Conservation (phyloP, 2,329 filamentous ascomycete genomes). For the Fusarium heterosporum region DNA sequence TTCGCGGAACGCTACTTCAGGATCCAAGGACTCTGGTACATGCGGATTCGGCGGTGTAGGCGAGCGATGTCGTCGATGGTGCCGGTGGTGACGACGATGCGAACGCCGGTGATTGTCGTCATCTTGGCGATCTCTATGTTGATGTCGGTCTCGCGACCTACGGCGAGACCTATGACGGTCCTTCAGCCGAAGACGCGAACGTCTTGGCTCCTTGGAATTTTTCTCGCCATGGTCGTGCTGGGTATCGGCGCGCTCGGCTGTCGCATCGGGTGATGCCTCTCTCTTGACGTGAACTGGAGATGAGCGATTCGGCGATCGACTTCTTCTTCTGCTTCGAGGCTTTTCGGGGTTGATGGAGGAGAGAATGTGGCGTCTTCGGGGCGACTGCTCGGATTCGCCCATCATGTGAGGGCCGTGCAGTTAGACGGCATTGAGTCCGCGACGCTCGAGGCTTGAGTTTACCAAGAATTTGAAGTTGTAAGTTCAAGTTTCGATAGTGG, state of each 20-base stretch:
- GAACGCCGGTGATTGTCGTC: slow-evolving; percentile 38
- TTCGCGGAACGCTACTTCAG: slow-evolving; percentile 85
- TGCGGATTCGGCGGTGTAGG: slow-evolving; percentile 62
- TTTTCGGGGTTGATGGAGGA: slow-evolving; percentile 59
- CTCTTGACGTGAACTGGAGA: slow-evolving; percentile 15
- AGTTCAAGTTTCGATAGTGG: slow-evolving; percentile 24
- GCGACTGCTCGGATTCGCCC: slow-evolving; percentile 51
- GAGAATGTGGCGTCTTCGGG: slow-evolving; percentile 61
- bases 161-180: slow-evolving; percentile 46
- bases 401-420: slow-evolving; percentile 48
- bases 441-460: slow-evolving; percentile 1
- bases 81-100: slow-evolving; percentile 49
- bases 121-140: slow-evolving; percentile 36
- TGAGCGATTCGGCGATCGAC: slow-evolving; percentile 20
- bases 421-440: slow-evolving; percentile 23
- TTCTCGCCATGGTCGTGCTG: slow-evolving; percentile 25
- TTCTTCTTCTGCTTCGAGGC: slow-evolving; percentile 20
- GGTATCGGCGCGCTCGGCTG: slow-evolving; percentile 12
- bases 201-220: slow-evolving; percentile 46
- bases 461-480: neutral
- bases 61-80: slow-evolving; percentile 54
- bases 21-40: slow-evolving; percentile 64
- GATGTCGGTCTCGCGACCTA: slow-evolving; percentile 38
- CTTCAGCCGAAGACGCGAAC: slow-evolving; percentile 53
- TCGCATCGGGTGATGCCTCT: slow-evolving; percentile 12